Evolutionary conservation across 1,139 yeast genomes (phyloP).

Genomic region (Yamadazyma membranifaciens): DNA sequence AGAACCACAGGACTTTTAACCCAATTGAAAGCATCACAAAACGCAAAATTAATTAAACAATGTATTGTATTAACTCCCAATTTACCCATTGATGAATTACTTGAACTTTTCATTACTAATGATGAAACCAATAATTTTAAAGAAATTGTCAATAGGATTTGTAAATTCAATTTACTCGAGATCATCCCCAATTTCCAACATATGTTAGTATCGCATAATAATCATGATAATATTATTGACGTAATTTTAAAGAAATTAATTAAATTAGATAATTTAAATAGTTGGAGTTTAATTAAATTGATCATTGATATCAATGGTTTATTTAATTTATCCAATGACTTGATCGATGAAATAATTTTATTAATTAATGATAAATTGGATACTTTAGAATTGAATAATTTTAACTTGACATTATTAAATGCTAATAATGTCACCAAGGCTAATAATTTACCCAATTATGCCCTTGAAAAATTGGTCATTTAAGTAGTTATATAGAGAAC

Average conservation of each 20-base stretch:
- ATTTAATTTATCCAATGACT: conserved; percentile 40
- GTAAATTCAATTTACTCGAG: conserved; percentile 26
- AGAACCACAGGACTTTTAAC: conserved; percentile 54
- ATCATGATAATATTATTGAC: conserved; percentile 38
- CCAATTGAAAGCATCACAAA: conserved; percentile 48
- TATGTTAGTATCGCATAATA: background rate
- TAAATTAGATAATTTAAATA: conserved; percentile 33
- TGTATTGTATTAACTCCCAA: conserved; percentile 79
- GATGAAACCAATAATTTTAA: conserved; percentile 53
- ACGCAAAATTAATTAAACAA: conserved; percentile 70
- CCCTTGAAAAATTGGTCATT: conserved; percentile 43
- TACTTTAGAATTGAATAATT: conserved; percentile 49
- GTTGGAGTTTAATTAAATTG: conserved; percentile 60
- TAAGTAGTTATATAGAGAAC: conserved; percentile 23
- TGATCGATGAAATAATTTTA: conserved; percentile 43
- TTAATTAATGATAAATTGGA: conserved; percentile 50
- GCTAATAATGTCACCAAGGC: conserved; percentile 31
- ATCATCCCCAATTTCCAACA: conserved; percentile 35
- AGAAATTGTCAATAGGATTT: conserved; percentile 53
- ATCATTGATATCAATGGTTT: conserved; percentile 74
- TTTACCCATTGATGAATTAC: conserved; percentile 60
- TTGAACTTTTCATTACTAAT: conserved; percentile 49
- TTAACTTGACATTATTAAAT: conserved; percentile 55
- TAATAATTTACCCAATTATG: conserved; percentile 45
- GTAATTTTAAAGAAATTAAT: conserved; percentile 35